Percentiles rank a stretch among this genome's conserved stretches.
Conservation (phyloP, 164 flowering plant species). For the Annona cherimola region DNA sequence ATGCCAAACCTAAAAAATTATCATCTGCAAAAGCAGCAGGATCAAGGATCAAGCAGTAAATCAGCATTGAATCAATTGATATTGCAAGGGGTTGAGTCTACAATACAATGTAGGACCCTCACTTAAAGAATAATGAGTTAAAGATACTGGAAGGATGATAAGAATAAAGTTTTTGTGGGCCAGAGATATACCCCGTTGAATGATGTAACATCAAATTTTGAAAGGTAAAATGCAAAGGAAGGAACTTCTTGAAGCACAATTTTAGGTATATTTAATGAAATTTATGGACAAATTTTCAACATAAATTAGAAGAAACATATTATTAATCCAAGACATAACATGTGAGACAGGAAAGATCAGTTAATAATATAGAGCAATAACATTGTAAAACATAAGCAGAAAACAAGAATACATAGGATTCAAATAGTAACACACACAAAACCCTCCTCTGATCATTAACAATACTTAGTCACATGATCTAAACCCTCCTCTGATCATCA, state of each 20-base stretch:
- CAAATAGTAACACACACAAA: too few relatives aligned
- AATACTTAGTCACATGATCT: too few relatives aligned
- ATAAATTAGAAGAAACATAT: background rate
- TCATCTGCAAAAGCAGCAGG: too few relatives aligned
- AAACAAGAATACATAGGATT: too few relatives aligned
- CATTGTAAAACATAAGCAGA: too few relatives aligned
- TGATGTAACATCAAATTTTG: background rate
- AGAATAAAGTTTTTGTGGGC: background rate
- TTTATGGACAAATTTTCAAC: background rate
- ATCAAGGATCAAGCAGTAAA: too few relatives aligned
- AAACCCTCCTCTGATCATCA: too few relatives aligned
- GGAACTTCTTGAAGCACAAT: background rate
- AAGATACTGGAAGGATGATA: background rate
- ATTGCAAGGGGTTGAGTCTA: background rate
- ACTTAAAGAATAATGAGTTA: too few relatives aligned
- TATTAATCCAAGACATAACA: background rate
- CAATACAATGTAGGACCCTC: background rate
- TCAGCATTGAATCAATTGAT: too few relatives aligned
- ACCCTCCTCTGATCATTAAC: too few relatives aligned
- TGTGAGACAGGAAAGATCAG: background rate
- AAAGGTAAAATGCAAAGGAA: background rate
- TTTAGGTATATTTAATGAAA: background rate
- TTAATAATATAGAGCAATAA: background rate
- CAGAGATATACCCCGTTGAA: background rate
- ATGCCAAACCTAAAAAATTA: background rate